Percentiles rank a stretch among this genome's conserved stretches.
Evolutionary conservation across 148 eudicot species (phyloP).

Genomic region (Salicornia ramosissima): DNA sequence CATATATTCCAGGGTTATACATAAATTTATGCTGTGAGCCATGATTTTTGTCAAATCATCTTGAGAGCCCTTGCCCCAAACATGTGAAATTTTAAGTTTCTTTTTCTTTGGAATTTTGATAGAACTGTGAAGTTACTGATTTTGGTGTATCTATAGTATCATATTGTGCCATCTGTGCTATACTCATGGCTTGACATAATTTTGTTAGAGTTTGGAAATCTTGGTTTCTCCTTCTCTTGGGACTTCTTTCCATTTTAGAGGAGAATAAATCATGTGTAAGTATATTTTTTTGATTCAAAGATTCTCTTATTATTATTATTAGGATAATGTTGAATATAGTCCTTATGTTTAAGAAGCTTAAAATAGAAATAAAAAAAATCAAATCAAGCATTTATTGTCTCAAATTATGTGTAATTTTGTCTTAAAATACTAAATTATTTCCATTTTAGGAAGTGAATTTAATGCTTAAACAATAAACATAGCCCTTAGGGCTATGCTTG

Average conservation of each 20-base stretch:
- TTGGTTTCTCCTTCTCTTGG: neutral
- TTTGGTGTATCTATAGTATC: neutral
- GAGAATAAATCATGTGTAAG: neutral
- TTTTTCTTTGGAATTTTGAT: neutral
- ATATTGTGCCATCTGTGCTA: neutral
- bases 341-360: no score
- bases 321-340: no score
- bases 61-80: neutral
- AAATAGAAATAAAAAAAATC: no score
- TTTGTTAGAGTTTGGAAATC: neutral
- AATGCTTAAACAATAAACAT: no score
- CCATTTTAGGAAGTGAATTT: no score
- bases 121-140: neutral
- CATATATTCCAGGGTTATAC: neutral
- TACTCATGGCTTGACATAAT: neutral
- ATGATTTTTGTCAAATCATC: neutral
- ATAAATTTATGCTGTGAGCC: neutral
- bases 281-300: neutral
- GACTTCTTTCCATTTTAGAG: neutral
- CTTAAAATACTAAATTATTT: no score
- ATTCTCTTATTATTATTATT: neutral
- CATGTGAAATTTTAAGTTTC: neutral
- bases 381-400: no score
- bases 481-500: no score
- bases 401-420: no score